A percentile compares a stretch with the other conserved stretches of the same genome.
Conservation (phyloP, 2,329 filamentous ascomycete genomes). For the Sarocladiaceae sp. region DNA sequence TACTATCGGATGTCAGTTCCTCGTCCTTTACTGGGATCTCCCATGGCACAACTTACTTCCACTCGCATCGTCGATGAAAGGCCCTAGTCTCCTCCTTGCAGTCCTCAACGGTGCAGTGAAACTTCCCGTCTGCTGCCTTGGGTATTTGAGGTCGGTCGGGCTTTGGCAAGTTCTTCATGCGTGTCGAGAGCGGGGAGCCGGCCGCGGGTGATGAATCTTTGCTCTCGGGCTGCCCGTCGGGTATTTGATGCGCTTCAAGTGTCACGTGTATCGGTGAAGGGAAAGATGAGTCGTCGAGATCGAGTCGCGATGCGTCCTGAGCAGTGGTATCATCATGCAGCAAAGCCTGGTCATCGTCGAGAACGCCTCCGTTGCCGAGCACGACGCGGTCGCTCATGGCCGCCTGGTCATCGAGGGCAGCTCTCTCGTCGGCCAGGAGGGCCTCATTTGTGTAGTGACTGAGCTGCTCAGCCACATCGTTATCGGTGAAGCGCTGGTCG, state of each 20-base stretch:
- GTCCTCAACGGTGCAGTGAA: constrained; percentile 63
- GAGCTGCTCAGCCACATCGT: constrained; percentile 36
- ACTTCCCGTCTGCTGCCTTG: constrained; percentile 68
- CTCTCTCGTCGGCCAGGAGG: constrained; percentile 22
- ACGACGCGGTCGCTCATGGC: constrained; percentile 20
- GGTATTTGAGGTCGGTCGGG: constrained; percentile 46
- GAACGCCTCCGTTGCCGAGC: constrained; percentile 18
- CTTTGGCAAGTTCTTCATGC: constrained; percentile 50
- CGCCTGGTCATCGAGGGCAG: constrained; percentile 24
- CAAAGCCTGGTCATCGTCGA: constrained; percentile 27
- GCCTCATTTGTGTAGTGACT: constrained; percentile 36
- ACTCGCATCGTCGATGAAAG: constrained; percentile 84
- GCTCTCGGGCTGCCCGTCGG: constrained; percentile 26
- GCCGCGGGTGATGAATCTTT: constrained; percentile 27
- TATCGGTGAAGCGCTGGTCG: constrained; percentile 36
- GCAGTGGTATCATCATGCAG: constrained; percentile 32
- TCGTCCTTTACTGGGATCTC: neutral
- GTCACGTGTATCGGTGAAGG: constrained; percentile 27
- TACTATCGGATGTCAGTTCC: constrained; percentile 46
- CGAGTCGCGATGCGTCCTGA: constrained; percentile 32
- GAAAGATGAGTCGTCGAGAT: constrained; percentile 27
- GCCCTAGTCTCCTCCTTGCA: constrained; percentile 59
- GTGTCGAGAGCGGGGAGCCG: constrained; percentile 28
- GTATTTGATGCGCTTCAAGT: constrained; percentile 23
- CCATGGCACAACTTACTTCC: constrained; percentile 63